These are phyloP conservation scores for Groenewaldozyma sp. DNA, from an alignment of 1,139 yeast genomes.

Conservation along the genomic window DNA sequence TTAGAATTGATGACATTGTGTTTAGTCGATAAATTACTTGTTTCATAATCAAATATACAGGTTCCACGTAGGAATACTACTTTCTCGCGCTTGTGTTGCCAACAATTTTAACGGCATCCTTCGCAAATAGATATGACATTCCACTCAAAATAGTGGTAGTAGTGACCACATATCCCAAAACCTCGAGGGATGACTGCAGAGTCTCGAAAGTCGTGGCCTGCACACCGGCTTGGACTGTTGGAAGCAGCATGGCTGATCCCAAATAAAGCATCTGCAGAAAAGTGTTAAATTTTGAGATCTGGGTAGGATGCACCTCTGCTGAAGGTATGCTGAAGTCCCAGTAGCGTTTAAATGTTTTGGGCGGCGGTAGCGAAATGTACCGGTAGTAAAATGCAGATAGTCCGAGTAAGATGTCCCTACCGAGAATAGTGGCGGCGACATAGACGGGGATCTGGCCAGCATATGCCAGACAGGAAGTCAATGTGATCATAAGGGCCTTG, in stretches of 20 bases:
- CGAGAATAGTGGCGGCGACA: constrained; percentile 67
- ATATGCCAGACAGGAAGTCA: constrained; percentile 68
- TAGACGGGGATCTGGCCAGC: constrained; percentile 50
- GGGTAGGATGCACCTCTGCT: constrained; percentile 85
- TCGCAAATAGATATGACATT: constrained; percentile 59
- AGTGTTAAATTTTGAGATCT: constrained; percentile 79
- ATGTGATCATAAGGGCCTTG: constrained; percentile 76
- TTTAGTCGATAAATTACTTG: constrained; percentile 45
- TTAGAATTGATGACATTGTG: constrained; percentile 94
- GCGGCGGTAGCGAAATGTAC: constrained; percentile 63
- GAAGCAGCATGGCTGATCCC: constrained; percentile 62
- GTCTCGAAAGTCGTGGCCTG: constrained; percentile 15
- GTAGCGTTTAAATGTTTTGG: constrained; percentile 61
- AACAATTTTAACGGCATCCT: constrained; percentile 51
- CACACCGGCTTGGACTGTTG: constrained; percentile 40
- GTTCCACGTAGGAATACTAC: neutral
- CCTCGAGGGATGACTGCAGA: constrained; percentile 17
- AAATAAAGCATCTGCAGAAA: constrained; percentile 86
- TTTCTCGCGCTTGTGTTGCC: constrained; percentile 2
- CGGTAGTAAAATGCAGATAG: constrained; percentile 69
- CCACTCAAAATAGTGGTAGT: constrained; percentile 75
- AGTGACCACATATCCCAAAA: constrained; percentile 56
- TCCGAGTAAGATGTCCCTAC: constrained; percentile 73
- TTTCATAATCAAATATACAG: neutral
- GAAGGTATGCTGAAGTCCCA: constrained; percentile 76